Conservation (phyloP, 179 eudicot genomes). For the Sideroxylon spinosum region DNA sequence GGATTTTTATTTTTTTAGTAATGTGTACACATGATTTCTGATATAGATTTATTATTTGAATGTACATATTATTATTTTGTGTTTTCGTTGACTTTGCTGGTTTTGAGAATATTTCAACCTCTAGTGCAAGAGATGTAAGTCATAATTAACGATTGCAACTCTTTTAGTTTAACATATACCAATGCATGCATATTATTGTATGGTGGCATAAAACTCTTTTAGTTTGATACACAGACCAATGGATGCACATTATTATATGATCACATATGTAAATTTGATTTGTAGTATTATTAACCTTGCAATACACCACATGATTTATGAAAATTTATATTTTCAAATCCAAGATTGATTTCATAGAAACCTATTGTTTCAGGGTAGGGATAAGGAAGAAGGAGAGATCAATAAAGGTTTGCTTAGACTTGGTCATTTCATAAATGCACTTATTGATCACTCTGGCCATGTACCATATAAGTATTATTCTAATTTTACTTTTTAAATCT, state of each 20-base stretch:
- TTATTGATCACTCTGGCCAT: slow-evolving; percentile 96
- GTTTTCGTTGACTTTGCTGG: slow-evolving; percentile 99
- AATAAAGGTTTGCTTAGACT: slow-evolving; percentile 95
- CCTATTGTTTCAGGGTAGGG: slow-evolving; percentile 61
- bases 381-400: slow-evolving; percentile 96
- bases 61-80: too few relatives aligned
- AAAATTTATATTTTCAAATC: too few relatives aligned
- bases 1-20: too few relatives aligned
- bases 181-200: slow-evolving; percentile 22
- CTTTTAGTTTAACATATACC: background rate
- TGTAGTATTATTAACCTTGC: too few relatives aligned
- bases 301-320: too few relatives aligned
- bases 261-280: too few relatives aligned
- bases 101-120: slow-evolving; percentile 89
- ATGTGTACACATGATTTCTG: too few relatives aligned
- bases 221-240: background rate
- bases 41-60: too few relatives aligned
- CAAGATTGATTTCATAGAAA: too few relatives aligned
- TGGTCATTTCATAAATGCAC: slow-evolving; percentile 91
- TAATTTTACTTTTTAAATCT: background rate
- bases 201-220: slow-evolving; percentile 36
- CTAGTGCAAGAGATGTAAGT: slow-evolving; percentile 92
- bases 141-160: background rate
- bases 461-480: slow-evolving; percentile 71
- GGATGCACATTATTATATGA: background rate